Evolutionary conservation across 176 grass and related monocot genomes (phyloP), one percentile per base, ranked within the genome.

Genomic region (Avena atlantica): DNA sequence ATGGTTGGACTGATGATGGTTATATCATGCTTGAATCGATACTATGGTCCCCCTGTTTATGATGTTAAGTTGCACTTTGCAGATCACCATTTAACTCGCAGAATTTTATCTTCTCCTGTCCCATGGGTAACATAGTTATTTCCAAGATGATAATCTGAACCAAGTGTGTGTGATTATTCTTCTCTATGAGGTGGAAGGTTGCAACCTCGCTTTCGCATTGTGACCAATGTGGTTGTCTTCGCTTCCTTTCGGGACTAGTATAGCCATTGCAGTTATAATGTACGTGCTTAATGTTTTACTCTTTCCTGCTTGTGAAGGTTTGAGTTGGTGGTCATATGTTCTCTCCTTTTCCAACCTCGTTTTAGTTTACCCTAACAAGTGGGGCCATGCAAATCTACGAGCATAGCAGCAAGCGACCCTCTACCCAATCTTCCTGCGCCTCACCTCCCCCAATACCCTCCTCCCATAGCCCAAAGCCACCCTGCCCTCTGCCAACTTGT

Each of bases 1-100:
- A n/a, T 83, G 14, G 78, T 77, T 77, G 70, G 64, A 83, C 13
- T 44, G 59, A 51, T 24, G 5, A 61, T 56, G 52, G 17, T 57
- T 19, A 17, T 6, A 9, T 45, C 53, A 29, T 76, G 50, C 5
- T 27, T 12, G 1, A 8, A 56, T 50, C 4, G 42, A 71, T 83
- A 9, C 8, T 34, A 78, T 57, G 76, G 11, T 57, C 5, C n/a
- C 50, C 19, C 44, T 23, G 7, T 23, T 42, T 40, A 44, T 12
- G 2, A 0, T 81, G 31, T 19, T 56, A 53, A 50, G 9, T 66
- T 20, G 11, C 20, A 42, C 8, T 12, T 12, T 20, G 1, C 20
- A 74, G 20, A 75, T 58, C 37, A 19, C 85, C 23, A 4, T 27
- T 80, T 58, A n/a, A 40, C 69, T 9, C n/a, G 15, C 17, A 52